Conservation (phyloP, 331 rosid genomes). For the Phaseolus coccineus region DNA sequence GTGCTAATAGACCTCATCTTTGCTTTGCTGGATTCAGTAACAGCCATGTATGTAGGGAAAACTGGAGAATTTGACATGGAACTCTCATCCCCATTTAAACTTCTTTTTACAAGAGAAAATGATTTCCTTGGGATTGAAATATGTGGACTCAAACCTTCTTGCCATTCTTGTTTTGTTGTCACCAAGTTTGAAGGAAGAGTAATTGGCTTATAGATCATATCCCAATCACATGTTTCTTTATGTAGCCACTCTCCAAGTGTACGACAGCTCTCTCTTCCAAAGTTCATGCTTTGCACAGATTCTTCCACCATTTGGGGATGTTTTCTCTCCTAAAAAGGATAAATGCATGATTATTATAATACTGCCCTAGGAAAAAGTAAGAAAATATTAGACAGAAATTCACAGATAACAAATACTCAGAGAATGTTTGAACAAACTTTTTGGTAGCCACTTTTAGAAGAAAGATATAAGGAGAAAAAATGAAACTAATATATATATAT, state of each 20-base stretch:
- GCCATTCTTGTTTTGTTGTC: conserved; percentile 37
- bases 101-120: conserved; percentile 46
- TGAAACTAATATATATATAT: no score
- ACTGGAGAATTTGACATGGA: conserved; percentile 48
- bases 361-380: no score
- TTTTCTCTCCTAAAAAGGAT: conserved; percentile 68
- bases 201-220: conserved; percentile 37
- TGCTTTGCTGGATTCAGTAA: conserved; percentile 54
- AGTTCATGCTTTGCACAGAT: conserved; percentile 39
- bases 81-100: conserved; percentile 43
- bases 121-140: conserved; percentile 49
- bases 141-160: conserved; percentile 37
- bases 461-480: no score
- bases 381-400: no score
- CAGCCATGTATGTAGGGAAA: conserved; percentile 50
- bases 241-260: conserved; percentile 57
- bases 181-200: conserved; percentile 37
- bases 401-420: no score
- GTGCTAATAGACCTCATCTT: conserved; percentile 58
- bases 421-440: no score
- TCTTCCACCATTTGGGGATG: conserved; percentile 58
- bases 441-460: no score
- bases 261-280: conserved; percentile 47
- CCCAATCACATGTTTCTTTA: conserved; percentile 47
- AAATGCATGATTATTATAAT: not conserved